Conservation (phyloP, 2,329 filamentous ascomycete genomes). For the Aspergillaceae sp. region DNA sequence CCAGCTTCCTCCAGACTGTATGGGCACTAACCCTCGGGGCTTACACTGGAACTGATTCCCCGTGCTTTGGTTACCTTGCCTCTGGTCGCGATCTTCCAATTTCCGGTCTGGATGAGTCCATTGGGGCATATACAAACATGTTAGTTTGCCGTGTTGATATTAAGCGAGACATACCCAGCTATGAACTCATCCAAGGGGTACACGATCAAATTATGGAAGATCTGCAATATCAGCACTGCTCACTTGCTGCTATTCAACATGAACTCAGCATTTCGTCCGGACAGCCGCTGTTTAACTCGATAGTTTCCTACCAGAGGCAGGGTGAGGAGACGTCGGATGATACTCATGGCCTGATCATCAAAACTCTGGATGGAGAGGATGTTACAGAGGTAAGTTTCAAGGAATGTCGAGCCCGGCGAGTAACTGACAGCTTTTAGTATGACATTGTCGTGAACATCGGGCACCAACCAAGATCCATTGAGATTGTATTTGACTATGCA, state of each 20-base stretch:
- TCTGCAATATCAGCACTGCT: slow-evolving; percentile 9
- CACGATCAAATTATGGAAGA: slow-evolving; percentile 2
- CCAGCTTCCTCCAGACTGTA: slow-evolving; percentile 17
- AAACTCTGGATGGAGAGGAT: slow-evolving; percentile 4
- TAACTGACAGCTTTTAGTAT: too few species aligned
- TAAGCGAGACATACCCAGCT: too few species aligned
- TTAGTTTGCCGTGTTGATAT: neutral
- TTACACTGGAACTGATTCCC: neutral
- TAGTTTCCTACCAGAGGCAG: slow-evolving; percentile 10
- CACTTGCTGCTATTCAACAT: slow-evolving; percentile 9
- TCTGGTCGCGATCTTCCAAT: neutral
- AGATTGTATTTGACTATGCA: too few species aligned
- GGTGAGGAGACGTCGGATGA: neutral
- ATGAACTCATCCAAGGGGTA: neutral
- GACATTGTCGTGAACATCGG: too few species aligned
- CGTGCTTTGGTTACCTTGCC: neutral
- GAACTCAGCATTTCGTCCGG: slow-evolving; percentile 5
- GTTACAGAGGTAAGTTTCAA: slow-evolving; percentile 7
- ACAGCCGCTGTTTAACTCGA: slow-evolving; percentile 13
- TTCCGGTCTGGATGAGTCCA: slow-evolving; percentile 38
- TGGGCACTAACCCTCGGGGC: slow-evolving; percentile 24
- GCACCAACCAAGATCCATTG: too few species aligned
- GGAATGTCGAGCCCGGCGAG: too few species aligned
- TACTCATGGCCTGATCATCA: neutral
- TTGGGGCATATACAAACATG: neutral